Evolutionary conservation across 2,329 filamentous ascomycete genomes (phyloP).

Genomic region (Botrytis cinerea): DNA sequence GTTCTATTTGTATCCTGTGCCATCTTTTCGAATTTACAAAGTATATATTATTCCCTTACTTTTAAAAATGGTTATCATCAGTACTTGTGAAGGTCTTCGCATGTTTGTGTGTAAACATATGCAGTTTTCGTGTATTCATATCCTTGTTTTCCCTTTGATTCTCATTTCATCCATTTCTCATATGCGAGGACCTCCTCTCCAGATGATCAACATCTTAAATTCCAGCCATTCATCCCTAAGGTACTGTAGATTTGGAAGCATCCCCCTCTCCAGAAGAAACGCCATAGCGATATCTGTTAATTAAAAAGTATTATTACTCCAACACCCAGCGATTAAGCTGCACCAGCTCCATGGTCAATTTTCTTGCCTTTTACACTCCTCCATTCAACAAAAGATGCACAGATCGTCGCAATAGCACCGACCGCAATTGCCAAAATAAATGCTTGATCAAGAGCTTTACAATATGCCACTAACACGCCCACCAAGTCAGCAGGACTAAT

Average conservation of each 20-base stretch:
- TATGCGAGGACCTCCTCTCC: not conserved
- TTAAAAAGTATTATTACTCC: not conserved
- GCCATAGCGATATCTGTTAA: not conserved
- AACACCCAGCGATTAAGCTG: conserved; percentile 25
- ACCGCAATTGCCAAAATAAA: conserved; percentile 39
- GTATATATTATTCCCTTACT: not conserved
- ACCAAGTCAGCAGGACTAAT: conserved; percentile 42
- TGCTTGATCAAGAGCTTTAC: conserved; percentile 33
- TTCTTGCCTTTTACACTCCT: conserved; percentile 42
- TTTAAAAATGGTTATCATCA: not conserved
- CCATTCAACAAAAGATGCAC: conserved; percentile 40
- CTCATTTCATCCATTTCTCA: not conserved
- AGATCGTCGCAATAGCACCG: conserved; percentile 35
- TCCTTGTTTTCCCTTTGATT: not conserved
- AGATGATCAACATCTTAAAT: not conserved
- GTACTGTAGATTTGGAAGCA: not conserved
- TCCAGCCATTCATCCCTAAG: no score
- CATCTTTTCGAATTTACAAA: no score
- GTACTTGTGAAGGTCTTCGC: not conserved
- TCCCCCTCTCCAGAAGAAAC: not conserved
- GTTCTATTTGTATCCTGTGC: not conserved
- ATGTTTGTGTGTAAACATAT: not conserved
- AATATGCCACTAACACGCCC: conserved; percentile 48
- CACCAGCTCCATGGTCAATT: conserved; percentile 28
- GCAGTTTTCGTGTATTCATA: not conserved